Conservation (phyloP, 2,329 filamentous ascomycete genomes). For the Ophiostoma ips region DNA sequence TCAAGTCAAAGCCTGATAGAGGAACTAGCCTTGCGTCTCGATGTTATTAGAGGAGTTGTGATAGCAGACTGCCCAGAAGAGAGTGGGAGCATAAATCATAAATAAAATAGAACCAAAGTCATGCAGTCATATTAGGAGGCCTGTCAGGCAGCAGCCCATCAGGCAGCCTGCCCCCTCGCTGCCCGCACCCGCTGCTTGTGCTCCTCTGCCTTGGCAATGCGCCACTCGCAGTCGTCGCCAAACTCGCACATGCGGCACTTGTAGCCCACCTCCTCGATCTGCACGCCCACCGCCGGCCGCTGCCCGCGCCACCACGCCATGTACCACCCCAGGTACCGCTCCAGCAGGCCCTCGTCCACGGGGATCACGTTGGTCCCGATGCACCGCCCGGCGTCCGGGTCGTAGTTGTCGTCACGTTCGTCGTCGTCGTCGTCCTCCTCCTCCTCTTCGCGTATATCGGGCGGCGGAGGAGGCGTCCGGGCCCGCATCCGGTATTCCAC, state of each 20-base stretch:
- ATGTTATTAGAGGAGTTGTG: no score
- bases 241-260: slow-evolving; percentile 83
- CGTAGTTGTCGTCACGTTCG: slow-evolving; percentile 19
- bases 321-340: slow-evolving; percentile 51
- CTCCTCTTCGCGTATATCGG: neutral
- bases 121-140: no score
- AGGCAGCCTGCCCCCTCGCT: no score
- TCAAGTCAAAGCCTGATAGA: no score
- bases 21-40: no score
- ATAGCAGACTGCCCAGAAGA: no score
- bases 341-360: slow-evolving; percentile 49
- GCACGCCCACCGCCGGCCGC: slow-evolving; percentile 57
- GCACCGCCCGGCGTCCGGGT: slow-evolving; percentile 26
- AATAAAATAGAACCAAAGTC: no score
- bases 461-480: neutral
- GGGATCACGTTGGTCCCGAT: slow-evolving; percentile 45
- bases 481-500: slow-evolving; percentile 34
- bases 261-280: slow-evolving; percentile 63
- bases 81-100: no score
- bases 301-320: slow-evolving; percentile 79
- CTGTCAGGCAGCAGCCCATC: no score
- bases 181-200: slow-evolving; percentile 13
- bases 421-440: slow-evolving; percentile 11
- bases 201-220: slow-evolving; percentile 53
- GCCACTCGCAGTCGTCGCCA: slow-evolving; percentile 62